These are phyloP conservation scores for Suillus placidus DNA, from an alignment of 768 basidiomycete species.

Conservation along the genomic window DNA sequence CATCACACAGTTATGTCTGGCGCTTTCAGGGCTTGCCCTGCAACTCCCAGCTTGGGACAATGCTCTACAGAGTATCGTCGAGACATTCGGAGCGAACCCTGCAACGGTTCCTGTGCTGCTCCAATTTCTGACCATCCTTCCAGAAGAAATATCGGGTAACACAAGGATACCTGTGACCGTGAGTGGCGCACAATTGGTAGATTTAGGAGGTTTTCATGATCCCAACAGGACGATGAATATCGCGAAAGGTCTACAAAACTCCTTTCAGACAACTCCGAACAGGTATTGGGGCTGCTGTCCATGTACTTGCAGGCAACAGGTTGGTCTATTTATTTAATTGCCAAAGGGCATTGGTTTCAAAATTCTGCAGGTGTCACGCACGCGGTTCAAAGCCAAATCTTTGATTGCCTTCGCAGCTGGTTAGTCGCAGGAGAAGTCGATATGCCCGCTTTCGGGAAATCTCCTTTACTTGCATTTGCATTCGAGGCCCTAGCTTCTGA, in stretches of 20 bases:
- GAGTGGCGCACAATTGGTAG: slow-evolving; percentile 36
- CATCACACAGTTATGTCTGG: slow-evolving; percentile 86
- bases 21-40: slow-evolving; percentile 86
- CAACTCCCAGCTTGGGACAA: slow-evolving; percentile 88
- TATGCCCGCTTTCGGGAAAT: slow-evolving; percentile 62
- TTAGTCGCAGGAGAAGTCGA: slow-evolving; percentile 83
- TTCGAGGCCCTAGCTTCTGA: slow-evolving; percentile 87
- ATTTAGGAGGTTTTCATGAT: slow-evolving; percentile 16
- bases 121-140: slow-evolving; percentile 88
- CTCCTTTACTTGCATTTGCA: slow-evolving; percentile 77
- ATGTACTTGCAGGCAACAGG: slow-evolving; percentile 91
- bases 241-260: slow-evolving; percentile 59
- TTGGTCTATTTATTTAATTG: slow-evolving; percentile 39
- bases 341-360: not conserved
- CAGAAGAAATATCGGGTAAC: slow-evolving; percentile 86
- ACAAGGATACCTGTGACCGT: slow-evolving; percentile 88
- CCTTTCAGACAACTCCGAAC: slow-evolving; percentile 66
- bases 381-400: slow-evolving; percentile 77
- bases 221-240: slow-evolving; percentile 73
- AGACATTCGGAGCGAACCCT: slow-evolving; percentile 83
- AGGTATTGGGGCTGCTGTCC: slow-evolving; percentile 75
- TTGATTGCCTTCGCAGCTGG: slow-evolving; percentile 87
- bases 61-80: slow-evolving; percentile 79
- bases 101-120: slow-evolving; percentile 80
- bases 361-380: slow-evolving; percentile 72